A percentile compares a stretch with the other conserved stretches of the same genome.
Conservation (phyloP, 2,329 filamentous ascomycete species). For the Trichoderma sp. region DNA sequence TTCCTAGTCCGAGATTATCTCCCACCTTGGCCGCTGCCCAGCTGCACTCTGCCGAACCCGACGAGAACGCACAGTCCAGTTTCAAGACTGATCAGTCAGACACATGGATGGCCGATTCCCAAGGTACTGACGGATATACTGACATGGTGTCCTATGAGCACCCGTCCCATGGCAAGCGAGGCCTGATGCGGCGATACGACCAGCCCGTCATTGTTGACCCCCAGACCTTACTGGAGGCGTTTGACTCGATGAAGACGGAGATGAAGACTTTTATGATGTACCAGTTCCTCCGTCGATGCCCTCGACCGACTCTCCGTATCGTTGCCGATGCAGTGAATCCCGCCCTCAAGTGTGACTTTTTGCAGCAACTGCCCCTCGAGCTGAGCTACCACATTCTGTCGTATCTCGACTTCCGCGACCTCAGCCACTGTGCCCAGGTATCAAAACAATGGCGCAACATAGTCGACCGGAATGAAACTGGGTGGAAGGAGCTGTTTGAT, state of each 20-base stretch:
- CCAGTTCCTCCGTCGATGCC: conserved; percentile 83
- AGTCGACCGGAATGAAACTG: conserved; percentile 88
- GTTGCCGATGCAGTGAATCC: conserved; percentile 91
- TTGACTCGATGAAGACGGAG: conserved; percentile 85
- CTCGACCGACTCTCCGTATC: conserved; percentile 83
- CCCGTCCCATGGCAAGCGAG: conserved; percentile 21
- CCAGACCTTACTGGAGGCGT: conserved; percentile 82
- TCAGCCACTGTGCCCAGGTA: conserved; percentile 88
- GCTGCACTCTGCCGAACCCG: conserved; percentile 47
- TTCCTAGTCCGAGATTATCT: conserved; percentile 92
- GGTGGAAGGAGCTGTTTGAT: conserved; percentile 92
- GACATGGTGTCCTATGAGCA: conserved; percentile 20
- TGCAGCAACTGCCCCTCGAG: conserved; percentile 79
- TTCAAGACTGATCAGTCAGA: conserved; percentile 33
- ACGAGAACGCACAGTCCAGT: conserved; percentile 38
- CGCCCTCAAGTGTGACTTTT: conserved; percentile 89
- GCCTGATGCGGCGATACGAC: background rate
- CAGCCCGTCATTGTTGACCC: conserved; percentile 65
- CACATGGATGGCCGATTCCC: conserved; percentile 43
- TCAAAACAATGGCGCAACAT: conserved; percentile 92
- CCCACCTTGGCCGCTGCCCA: conserved; percentile 78
- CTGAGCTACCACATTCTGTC: conserved; percentile 83
- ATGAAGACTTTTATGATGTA: conserved; percentile 98
- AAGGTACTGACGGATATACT: conserved; percentile 34
- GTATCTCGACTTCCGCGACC: conserved; percentile 79